Evolutionary conservation across 2,329 filamentous ascomycete genomes (phyloP), one percentile per base, ranked within the genome.

Genomic region (Colletotrichum gigasporum): DNA sequence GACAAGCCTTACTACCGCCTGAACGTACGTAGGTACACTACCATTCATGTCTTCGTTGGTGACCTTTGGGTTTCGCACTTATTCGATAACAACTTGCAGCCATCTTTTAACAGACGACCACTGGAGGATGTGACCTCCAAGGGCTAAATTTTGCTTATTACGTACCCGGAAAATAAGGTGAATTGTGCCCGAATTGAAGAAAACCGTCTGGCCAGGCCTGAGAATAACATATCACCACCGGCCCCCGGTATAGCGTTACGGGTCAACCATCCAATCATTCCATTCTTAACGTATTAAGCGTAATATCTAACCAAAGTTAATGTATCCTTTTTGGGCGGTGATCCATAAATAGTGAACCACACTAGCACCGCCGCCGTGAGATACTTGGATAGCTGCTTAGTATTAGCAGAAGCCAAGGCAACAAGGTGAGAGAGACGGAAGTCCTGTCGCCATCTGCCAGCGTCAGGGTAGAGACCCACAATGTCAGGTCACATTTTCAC

Each of bases 271-370:
- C 74, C 73, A 76, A 8, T 56, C 63, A 3, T 59, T 65, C 12
- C 67, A 68, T 52, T 75, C 71, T 11, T 70, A 55, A 4, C 66
- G 47, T 1, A 69, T 72, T 12, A 71, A 72, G 10, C 65, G 65
- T n/a, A 72, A 73, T 58, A 76, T 66, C 74, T 73, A 75, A 3
- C 71, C 73, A 22, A 73, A 76, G 3, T 74, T 73, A 47, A 75
- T 51, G 4, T 18, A 34, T 30, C 60, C 65, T 60, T 67, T 56
- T 34, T 76, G 73, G 18, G 73, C 70, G 3, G 74, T 77, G 56
- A 76, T 75, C 74, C 73, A 77, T n/a, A 67, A 16, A 16, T 41
- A 16, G 37, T 41, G 37, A 41, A 20, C 37, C 37, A 41, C 5
- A 9, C 37, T 41, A 16, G 37, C 37, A 3, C 37, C 37, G 9